These are phyloP conservation scores for Telopea speciosissima DNA, from an alignment of 177 flowering plant species.

Conservation along the genomic window DNA sequence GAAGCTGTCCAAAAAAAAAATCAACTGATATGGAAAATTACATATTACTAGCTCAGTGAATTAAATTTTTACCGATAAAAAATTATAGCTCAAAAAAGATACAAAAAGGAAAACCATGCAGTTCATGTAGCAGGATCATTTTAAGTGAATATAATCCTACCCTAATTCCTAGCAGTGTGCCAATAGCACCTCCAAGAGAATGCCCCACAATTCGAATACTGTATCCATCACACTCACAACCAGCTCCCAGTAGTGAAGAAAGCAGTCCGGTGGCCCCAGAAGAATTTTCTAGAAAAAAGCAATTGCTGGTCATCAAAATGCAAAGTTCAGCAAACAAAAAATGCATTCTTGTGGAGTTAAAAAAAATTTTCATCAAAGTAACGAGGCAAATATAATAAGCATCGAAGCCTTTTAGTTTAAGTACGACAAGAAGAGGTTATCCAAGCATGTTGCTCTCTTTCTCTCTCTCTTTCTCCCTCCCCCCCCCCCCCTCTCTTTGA, in stretches of 20 bases:
- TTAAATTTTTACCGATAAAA: neutral
- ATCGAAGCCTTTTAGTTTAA: neutral
- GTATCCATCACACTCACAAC: constrained; percentile 80
- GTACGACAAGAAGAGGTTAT: neutral
- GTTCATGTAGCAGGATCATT: neutral
- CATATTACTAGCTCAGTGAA: neutral
- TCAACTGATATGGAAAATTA: neutral
- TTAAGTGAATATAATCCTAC: constrained; percentile 27
- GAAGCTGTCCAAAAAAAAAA: neutral
- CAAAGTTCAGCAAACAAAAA: neutral
- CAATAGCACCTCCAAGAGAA: constrained; percentile 86
- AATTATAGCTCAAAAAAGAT: neutral
- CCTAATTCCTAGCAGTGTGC: constrained; percentile 64
- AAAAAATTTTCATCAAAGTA: neutral
- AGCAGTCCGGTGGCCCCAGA: constrained; percentile 49
- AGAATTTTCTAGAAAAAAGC: constrained; percentile 18
- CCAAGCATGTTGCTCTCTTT: too few species aligned
- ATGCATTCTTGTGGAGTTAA: neutral
- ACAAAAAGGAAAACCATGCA: neutral
- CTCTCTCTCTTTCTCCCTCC: too few species aligned
- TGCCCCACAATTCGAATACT: constrained; percentile 71
- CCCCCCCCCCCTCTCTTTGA: too few species aligned
- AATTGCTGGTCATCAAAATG: neutral
- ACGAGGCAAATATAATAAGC: neutral
- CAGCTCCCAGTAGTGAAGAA: constrained; percentile 72